Evolutionary conservation across 1,139 yeast genomes (phyloP).

Genomic region (Protomyces pachydermus): DNA sequence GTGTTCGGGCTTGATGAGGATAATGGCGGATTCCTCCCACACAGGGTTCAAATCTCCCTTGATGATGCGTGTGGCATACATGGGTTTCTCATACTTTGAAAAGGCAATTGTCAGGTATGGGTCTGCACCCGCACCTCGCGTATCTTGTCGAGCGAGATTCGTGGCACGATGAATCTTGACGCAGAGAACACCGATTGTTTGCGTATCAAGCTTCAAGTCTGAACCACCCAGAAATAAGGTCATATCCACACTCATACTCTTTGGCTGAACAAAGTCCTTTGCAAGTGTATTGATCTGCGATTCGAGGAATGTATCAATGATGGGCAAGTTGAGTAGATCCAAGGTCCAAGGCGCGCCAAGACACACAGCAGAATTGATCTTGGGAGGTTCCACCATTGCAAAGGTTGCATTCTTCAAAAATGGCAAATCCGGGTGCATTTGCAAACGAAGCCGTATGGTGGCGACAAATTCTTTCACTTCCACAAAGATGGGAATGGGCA

Average conservation of each 20-base stretch:
- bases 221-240: slow-evolving; percentile 24
- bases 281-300: slow-evolving; percentile 15
- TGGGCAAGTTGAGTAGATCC: slow-evolving; percentile 19
- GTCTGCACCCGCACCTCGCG: slow-evolving; percentile 26
- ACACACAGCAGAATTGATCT: slow-evolving; percentile 14
- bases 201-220: slow-evolving; percentile 11
- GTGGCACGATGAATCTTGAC: slow-evolving; percentile 25
- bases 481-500: slow-evolving; percentile 24
- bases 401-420: slow-evolving; percentile 22
- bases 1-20: slow-evolving; percentile 21
- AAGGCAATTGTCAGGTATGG: slow-evolving; percentile 23
- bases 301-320: slow-evolving; percentile 11
- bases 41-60: slow-evolving; percentile 24
- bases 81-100: slow-evolving; percentile 24
- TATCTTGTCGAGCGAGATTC: slow-evolving; percentile 14
- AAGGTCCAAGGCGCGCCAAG: slow-evolving; percentile 25
- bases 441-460: slow-evolving; percentile 19
- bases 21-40: slow-evolving; percentile 23
- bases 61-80: slow-evolving; percentile 27
- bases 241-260: slow-evolving; percentile 23
- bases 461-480: slow-evolving; percentile 26
- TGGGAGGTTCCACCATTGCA: slow-evolving; percentile 20
- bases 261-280: slow-evolving; percentile 22
- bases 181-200: slow-evolving; percentile 18
- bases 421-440: slow-evolving; percentile 23